phyloP scores from a whole-genome alignment of 179 eudicot genomes.

The Dionaea muscipula region DNA sequence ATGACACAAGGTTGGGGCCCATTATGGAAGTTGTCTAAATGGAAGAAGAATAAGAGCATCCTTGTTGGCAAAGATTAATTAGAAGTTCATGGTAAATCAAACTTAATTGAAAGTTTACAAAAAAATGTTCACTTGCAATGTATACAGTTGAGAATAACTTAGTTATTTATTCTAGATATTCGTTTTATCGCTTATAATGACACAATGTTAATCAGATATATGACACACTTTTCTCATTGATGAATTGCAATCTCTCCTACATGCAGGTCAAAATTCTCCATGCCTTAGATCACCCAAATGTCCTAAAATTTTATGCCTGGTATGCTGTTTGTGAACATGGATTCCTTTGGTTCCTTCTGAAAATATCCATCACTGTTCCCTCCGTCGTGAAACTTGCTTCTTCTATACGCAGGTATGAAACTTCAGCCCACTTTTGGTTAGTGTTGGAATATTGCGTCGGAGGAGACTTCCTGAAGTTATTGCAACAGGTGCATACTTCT shows the following conservation, averaged over 20 bases:
- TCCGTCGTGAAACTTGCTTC: neutral
- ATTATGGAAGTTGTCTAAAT: no score
- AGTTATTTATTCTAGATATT: no score
- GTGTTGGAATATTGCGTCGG: slow-evolving; percentile 95
- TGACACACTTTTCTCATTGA: neutral
- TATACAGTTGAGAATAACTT: no score
- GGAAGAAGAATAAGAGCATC: no score
- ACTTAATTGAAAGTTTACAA: no score
- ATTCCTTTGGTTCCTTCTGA: neutral
- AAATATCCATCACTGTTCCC: neutral
- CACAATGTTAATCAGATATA: neutral
- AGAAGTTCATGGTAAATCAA: no score
- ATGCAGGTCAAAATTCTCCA: slow-evolving; percentile 75
- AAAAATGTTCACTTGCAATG: no score
- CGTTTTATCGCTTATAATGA: neutral
- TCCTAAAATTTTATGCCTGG: slow-evolving; percentile 80
- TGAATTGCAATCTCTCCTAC: neutral
- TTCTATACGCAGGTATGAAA: slow-evolving; percentile 56
- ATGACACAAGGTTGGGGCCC: no score
- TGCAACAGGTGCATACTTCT: slow-evolving; percentile 51
- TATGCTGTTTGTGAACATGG: slow-evolving; percentile 16
- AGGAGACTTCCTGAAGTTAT: slow-evolving; percentile 77
- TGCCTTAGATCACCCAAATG: slow-evolving; percentile 65
- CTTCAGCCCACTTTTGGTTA: slow-evolving; percentile 90
- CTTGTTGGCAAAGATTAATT: no score